A percentile compares a stretch with the other conserved stretches of the same genome.
phyloP scores from a whole-genome alignment of 495 filamentous ascomycete genomes.

The Aspergillus mulundensis region DNA sequence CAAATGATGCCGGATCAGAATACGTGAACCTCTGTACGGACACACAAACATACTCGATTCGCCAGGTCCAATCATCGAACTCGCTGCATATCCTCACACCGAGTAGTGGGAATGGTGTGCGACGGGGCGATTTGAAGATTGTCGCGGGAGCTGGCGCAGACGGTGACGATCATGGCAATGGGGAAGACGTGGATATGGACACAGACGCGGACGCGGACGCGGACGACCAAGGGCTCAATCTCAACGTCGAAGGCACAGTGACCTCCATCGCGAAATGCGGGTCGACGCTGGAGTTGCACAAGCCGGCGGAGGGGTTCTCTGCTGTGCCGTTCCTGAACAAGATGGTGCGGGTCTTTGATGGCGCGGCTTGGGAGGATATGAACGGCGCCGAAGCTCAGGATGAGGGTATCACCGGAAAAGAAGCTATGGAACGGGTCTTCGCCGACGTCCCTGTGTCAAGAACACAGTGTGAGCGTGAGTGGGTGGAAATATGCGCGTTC shows the following conservation, averaged over 20 bases:
- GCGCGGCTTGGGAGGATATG: conserved; percentile 5
- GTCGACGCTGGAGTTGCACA: conserved; percentile 66
- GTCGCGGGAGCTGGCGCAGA: conserved; percentile 13
- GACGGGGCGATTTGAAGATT: conserved; percentile 29
- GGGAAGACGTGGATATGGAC: conserved; percentile 4
- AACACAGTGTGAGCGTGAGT: conserved; percentile 42
- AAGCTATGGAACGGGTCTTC: conserved; percentile 24
- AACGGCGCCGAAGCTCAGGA: neutral
- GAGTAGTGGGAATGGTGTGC: conserved; percentile 29
- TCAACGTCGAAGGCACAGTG: conserved; percentile 41
- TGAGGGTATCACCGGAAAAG: neutral
- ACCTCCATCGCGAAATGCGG: conserved; percentile 65
- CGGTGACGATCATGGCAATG: neutral
- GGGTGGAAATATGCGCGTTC: conserved; percentile 49
- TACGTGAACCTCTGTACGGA: conserved; percentile 72
- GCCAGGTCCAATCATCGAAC: conserved; percentile 90
- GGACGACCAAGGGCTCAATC: conserved; percentile 1
- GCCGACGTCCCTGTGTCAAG: conserved; percentile 43
- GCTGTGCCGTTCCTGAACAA: conserved; percentile 31
- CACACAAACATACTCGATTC: conserved; percentile 68
- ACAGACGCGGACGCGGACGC: neutral
- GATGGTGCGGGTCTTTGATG: conserved; percentile 33
- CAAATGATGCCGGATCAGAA: conserved; percentile 29
- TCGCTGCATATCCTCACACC: conserved; percentile 68
- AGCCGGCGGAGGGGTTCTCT: conserved; percentile 31